Conservation (phyloP, 1,139 yeast species). For the Lodderomyces theae region DNA sequence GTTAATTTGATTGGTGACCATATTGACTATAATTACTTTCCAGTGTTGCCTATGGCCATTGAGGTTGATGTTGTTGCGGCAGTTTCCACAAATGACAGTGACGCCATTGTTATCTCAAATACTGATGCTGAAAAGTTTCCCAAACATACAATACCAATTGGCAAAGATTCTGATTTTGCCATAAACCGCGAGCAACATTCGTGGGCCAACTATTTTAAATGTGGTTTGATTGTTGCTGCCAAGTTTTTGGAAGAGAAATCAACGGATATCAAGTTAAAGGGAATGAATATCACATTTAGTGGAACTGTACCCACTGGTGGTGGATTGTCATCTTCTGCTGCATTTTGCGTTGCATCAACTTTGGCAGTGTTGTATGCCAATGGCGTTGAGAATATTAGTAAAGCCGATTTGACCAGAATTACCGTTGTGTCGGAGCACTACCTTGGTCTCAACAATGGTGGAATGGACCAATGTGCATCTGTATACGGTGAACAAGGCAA, state of each 20-base stretch:
- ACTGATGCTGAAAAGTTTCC: slow-evolving; percentile 28
- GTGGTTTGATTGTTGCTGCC: slow-evolving; percentile 63
- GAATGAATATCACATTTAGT: slow-evolving; percentile 54
- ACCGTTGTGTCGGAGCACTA: slow-evolving; percentile 71
- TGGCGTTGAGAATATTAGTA: slow-evolving; percentile 42
- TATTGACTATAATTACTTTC: slow-evolving; percentile 65
- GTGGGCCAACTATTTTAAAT: slow-evolving; percentile 70
- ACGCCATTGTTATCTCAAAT: slow-evolving; percentile 44
- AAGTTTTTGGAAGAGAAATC: slow-evolving; percentile 41
- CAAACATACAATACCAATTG: slow-evolving; percentile 33
- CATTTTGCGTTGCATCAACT: slow-evolving; percentile 67
- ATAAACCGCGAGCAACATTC: slow-evolving; percentile 46
- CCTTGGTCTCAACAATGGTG: slow-evolving; percentile 74
- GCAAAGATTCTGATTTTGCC: slow-evolving; percentile 25
- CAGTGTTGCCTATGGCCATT: slow-evolving; percentile 76
- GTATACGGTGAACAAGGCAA: slow-evolving; percentile 62
- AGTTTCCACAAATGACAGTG: slow-evolving; percentile 20
- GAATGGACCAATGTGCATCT: slow-evolving; percentile 77
- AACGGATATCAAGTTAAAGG: slow-evolving; percentile 28
- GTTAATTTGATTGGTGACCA: slow-evolving; percentile 77
- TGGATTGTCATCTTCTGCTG: slow-evolving; percentile 72
- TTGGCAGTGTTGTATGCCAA: slow-evolving; percentile 57
- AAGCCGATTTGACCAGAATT: slow-evolving; percentile 55
- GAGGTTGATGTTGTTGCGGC: slow-evolving; percentile 65
- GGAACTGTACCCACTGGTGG: slow-evolving; percentile 76